Evolutionary conservation across 177 flowering plant species (phyloP), one percentile per base, ranked within the genome.

Genomic region (Vitis hybrid): DNA sequence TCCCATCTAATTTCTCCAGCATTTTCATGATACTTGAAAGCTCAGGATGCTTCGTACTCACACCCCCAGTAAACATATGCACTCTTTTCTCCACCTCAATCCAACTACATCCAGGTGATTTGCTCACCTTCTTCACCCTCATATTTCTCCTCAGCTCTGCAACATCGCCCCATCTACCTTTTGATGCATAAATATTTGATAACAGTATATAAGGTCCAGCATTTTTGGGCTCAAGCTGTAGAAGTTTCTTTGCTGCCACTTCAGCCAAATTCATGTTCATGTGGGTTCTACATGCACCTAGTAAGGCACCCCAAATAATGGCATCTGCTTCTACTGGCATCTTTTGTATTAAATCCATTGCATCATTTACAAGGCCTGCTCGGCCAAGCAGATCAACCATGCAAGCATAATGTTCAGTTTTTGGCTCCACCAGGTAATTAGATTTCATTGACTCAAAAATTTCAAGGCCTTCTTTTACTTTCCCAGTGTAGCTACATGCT

Each of bases 61-160:
- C 82, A 58, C 88, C 88, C 21, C 82, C 80, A 18, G 86, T 80
- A 64, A 86, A 86, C 85, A 81, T 74, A 60, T 86, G 89, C 21
- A 86, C 86, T 66, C 69, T 77, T 57, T 84, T 86, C 69, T 84
- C 89, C 14, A 79, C 75, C 70, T 83, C 85, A 65, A 85, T 80
- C 88, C 88, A 85, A 70, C 89, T 86, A 75, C 85, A 86, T 48
- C 89, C 89, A 6, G 89, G 88, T 55, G 76, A 79, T 50, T 86
- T 86, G 62, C 67, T 78, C 51, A 84, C 80, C 9, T 77, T 78
- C 70, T 74, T 83, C 10, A 30, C 73, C 69, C 79, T 74, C 87
- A 84, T 86, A 12, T 34, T 68, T 58, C 55, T 75, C 78, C 88
- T 78, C 55, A 82, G 54, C 19, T 71, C 67, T 3, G 82, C 76